phyloP scores from a whole-genome alignment of 352 stramenopile genomes.

The Globisporangium alternatum region DNA sequence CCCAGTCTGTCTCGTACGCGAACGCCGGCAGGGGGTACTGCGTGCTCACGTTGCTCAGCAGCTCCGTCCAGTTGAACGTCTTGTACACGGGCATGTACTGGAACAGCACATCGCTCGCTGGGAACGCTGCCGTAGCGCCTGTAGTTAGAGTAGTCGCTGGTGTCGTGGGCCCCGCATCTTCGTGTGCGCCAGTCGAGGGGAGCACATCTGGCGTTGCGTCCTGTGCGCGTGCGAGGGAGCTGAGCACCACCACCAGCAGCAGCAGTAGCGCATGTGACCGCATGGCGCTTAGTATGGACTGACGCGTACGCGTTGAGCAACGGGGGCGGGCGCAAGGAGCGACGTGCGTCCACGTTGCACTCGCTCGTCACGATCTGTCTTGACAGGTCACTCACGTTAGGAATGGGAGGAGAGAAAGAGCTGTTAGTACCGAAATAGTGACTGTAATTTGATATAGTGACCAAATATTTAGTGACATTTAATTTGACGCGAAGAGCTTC shows the following conservation, averaged over 20 bases:
- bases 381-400: background rate
- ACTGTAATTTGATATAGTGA: background rate
- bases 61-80: constrained; percentile 10
- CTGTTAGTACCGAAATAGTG: too few species aligned
- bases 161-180: background rate
- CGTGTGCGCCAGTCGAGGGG: background rate
- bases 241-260: background rate
- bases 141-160: background rate
- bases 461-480: background rate
- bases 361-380: background rate
- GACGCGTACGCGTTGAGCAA: background rate
- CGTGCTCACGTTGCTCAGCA: constrained; percentile 21
- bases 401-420: background rate
- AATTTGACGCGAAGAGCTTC: too few species aligned
- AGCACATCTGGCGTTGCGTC: background rate
- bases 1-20: constrained; percentile 53
- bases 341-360: background rate
- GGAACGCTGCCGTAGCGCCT: background rate
- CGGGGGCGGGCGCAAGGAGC: background rate
- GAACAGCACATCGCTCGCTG: constrained; percentile 9
- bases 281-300: background rate
- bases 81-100: constrained; percentile 15
- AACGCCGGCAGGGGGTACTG: constrained; percentile 41
- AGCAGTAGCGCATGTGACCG: background rate
- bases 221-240: background rate